Evolutionary conservation across 495 filamentous ascomycete genomes (phyloP).

Genomic region (Stereocaulon alpinum): DNA sequence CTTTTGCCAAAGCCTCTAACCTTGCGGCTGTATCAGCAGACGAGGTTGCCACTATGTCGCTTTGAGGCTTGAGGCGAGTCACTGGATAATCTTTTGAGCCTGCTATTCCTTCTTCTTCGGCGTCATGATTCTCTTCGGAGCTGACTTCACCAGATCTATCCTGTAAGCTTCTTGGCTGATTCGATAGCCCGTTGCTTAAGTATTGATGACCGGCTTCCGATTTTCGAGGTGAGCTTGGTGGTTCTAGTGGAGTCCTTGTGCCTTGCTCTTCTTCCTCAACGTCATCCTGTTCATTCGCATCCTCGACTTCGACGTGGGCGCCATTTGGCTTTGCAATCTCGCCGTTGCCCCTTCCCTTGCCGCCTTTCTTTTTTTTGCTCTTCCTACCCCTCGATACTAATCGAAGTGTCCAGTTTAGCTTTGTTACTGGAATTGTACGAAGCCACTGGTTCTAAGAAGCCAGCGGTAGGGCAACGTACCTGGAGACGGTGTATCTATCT

Average conservation of each 20-base stretch:
- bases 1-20: slow-evolving; percentile 67
- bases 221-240: slow-evolving; percentile 15
- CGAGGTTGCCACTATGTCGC: slow-evolving; percentile 18
- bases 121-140: background rate
- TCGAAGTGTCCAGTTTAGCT: background rate
- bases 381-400: slow-evolving; percentile 44
- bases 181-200: slow-evolving; percentile 15
- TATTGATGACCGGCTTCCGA: background rate
- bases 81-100: background rate
- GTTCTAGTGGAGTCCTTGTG: slow-evolving; percentile 21
- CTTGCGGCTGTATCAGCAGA: slow-evolving; percentile 41
- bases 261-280: slow-evolving; percentile 17
- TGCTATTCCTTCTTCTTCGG: background rate
- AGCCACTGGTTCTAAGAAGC: background rate
- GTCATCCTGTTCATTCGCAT: slow-evolving; percentile 18
- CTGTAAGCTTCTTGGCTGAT: slow-evolving; percentile 10
- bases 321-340: slow-evolving; percentile 26
- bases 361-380: slow-evolving; percentile 58
- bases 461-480: slow-evolving; percentile 18
- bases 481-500: slow-evolving; percentile 21
- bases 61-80: background rate
- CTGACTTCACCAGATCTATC: background rate
- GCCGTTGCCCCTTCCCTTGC: slow-evolving; percentile 25
- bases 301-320: slow-evolving; percentile 26
- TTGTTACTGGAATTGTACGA: background rate